phyloP scores from a whole-genome alignment of 768 basidiomycete genomes.

The Lentinula lateritia region DNA sequence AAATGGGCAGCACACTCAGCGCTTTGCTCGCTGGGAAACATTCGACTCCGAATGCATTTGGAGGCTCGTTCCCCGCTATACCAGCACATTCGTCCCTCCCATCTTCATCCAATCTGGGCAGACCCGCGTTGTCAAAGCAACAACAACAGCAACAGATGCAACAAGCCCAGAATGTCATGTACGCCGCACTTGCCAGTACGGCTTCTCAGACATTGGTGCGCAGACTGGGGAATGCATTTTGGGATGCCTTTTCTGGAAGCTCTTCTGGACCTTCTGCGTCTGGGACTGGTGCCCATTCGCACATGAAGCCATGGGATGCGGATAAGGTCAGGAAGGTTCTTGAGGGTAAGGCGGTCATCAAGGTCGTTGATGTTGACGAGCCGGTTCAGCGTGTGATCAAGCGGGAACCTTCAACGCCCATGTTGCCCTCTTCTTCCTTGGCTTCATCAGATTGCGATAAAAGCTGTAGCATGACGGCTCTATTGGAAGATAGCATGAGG shows the following conservation, averaged over 20 bases:
- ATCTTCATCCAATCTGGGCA: too few species aligned
- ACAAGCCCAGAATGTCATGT: constrained; percentile 29
- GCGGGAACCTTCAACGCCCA: constrained; percentile 7
- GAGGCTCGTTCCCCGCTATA: constrained; percentile 10
- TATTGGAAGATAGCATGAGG: constrained; percentile 67
- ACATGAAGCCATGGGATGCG: constrained; percentile 45
- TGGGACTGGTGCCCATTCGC: constrained; percentile 11
- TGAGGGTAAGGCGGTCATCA: constrained; percentile 77
- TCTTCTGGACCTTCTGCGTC: constrained; percentile 20
- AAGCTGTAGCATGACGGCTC: constrained; percentile 24
- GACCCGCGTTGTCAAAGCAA: constrained; percentile 12
- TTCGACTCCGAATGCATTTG: constrained; percentile 12
- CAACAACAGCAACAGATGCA: constrained; percentile 15
- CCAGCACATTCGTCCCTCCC: not conserved
- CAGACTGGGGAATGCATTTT: constrained; percentile 73
- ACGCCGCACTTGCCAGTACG: constrained; percentile 60
- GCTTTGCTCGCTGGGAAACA: constrained; percentile 43
- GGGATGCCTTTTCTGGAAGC: constrained; percentile 80
- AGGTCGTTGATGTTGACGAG: constrained; percentile 69
- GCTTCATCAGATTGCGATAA: constrained; percentile 6
- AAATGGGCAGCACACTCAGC: constrained; percentile 11
- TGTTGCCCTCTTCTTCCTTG: not conserved
- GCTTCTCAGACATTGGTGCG: constrained; percentile 72
- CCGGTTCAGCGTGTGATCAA: not conserved
- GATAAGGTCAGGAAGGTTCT: constrained; percentile 80